Conservation (phyloP, 257 asterid genomes). For the Nicotiana knightiana region DNA sequence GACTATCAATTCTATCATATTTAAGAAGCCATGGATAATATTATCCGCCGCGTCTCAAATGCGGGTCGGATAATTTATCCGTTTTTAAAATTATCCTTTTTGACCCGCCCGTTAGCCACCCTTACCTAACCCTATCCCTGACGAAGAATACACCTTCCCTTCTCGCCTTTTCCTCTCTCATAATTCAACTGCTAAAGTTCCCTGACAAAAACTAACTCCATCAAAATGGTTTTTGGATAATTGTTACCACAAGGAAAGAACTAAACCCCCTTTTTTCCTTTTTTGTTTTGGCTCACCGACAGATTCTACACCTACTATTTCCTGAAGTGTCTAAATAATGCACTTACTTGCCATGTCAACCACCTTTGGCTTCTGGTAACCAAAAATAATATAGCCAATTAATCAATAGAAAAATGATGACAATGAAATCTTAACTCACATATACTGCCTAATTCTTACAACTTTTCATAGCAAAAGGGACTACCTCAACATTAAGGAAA, state of each 20-base stretch:
- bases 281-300: conserved; percentile 28
- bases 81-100: too few species aligned
- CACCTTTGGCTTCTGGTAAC: neutral
- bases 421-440: conserved; percentile 22
- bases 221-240: neutral
- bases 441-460: neutral
- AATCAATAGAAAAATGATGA: conserved; percentile 12
- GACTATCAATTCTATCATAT: too few species aligned
- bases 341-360: neutral
- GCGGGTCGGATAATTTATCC: too few species aligned
- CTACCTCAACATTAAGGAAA: neutral
- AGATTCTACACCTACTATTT: conserved; percentile 15
- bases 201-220: neutral
- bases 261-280: neutral
- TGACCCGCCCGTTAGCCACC: too few species aligned
- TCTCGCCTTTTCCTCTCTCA: too few species aligned
- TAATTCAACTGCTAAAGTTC: neutral
- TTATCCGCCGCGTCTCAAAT: too few species aligned
- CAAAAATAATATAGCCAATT: neutral
- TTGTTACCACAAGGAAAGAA: neutral
- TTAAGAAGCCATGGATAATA: too few species aligned
- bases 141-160: neutral
- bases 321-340: neutral
- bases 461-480: neutral
- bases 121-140: neutral